Evolutionary conservation across 208 protist genomes (phyloP), one percentile per base, ranked within the genome.

Genomic region (Wallacemonas collosoma): DNA sequence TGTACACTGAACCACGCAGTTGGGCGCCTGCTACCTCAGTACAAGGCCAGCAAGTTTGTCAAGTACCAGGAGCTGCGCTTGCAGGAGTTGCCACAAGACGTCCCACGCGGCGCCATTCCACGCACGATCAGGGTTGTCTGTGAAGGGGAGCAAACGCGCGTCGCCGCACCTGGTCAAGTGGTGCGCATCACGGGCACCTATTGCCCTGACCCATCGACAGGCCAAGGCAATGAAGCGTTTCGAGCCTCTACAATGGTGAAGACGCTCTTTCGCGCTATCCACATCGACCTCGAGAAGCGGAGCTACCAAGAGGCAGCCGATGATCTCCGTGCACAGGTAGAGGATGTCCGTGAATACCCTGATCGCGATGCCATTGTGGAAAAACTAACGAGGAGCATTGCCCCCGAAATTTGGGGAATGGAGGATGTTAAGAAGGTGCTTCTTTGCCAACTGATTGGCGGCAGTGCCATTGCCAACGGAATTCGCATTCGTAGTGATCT

Each of bases 351-450:
- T 11, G 79, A 91, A 3, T 89, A 94, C 67, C 87, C 87, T 15
- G 89, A 95, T 69, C 79, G 82, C 48, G 88, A 90, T 3, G 83
- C 87, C 15, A 75, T 99, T 1, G 93, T 99, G 39, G 98, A 99
- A 40, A 99, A 99, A 41, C 83, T 99, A 11, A 96, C 90, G 39
- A 65, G 81, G 4, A 97, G 96, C 40, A 80, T 99, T 15, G 98
- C 98, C 6, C 99, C 99, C 6, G 95, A 96, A 67, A 99, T 99
- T 75, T 99, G 89, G 88, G 98, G 98, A 56, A 91, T 99, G 83
- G 96, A 99, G 44, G 97, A 99, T 72, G 91, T 99, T 2, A 99
- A 99, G 75, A 98, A 98, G 72, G 99, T 98, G 43, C 71, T 99
- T 7, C 80, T 99, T 8, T 99, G 94, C 72, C 93, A 98, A 72